Conservation (phyloP, 495 filamentous ascomycete species). For the Trichoderma asperelloides region DNA sequence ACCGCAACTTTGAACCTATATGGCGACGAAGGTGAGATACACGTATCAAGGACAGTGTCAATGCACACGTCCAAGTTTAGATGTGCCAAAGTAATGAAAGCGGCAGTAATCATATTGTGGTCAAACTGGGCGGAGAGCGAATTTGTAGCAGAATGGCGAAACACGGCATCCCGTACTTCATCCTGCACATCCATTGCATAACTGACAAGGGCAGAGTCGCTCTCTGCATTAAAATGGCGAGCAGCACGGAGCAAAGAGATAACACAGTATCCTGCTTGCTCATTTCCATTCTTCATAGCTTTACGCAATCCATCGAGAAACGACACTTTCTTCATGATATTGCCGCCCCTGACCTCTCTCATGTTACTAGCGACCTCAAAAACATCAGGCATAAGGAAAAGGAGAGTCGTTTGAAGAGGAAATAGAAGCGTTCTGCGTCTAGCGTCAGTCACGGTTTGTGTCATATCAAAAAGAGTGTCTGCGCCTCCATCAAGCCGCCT, state of each 20-base stretch:
- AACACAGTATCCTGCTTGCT: constrained; percentile 53
- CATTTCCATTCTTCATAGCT: constrained; percentile 44
- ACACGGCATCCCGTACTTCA: constrained; percentile 54
- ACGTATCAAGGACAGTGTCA: constrained; percentile 42
- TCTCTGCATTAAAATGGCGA: constrained; percentile 49
- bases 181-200: constrained; percentile 59
- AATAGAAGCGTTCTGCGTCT: constrained; percentile 45
- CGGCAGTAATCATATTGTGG: constrained; percentile 52
- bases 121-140: constrained; percentile 32
- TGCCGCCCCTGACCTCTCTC: constrained; percentile 46
- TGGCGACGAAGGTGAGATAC: constrained; percentile 46
- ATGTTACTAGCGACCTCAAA: constrained; percentile 56
- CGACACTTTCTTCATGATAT: constrained; percentile 51
- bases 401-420: constrained; percentile 50
- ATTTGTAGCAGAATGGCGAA: constrained; percentile 32
- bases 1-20: constrained; percentile 50
- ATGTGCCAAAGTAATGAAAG: constrained; percentile 52
- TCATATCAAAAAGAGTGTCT: constrained; percentile 57
- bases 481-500: constrained; percentile 51
- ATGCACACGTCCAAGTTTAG: constrained; percentile 48
- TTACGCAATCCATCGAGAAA: constrained; percentile 54
- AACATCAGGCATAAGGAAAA: constrained; percentile 54
- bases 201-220: constrained; percentile 50
- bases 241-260: constrained; percentile 50
- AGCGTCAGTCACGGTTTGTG: constrained; percentile 45